phyloP scores from a whole-genome alignment of 371 early-diverging fungal genomes.

The Conidiobolus incongruus region DNA sequence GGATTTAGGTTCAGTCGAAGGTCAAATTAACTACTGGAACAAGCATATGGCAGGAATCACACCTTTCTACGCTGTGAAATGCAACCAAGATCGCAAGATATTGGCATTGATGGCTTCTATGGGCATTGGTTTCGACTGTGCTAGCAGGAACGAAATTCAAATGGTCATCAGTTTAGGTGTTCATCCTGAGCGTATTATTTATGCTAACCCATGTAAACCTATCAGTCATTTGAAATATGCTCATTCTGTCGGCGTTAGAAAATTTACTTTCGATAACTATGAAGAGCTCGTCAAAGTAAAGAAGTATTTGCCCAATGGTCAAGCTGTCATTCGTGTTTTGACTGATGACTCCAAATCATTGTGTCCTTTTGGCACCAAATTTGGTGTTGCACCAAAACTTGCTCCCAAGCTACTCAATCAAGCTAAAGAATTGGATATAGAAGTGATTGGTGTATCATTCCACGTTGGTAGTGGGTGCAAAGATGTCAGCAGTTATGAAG shows the following conservation, averaged over 20 bases:
- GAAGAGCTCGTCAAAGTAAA: constrained; percentile 91
- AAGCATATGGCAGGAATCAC: constrained; percentile 65
- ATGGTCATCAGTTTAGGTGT: constrained; percentile 56
- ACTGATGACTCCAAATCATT: constrained; percentile 84
- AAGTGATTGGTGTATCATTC: constrained; percentile 79
- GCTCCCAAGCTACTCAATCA: constrained; percentile 39
- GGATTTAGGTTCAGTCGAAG: constrained; percentile 70
- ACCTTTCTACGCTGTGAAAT: constrained; percentile 90
- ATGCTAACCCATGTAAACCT: constrained; percentile 97
- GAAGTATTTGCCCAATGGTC: constrained; percentile 53
- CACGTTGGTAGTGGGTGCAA: constrained; percentile 93
- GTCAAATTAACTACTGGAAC: constrained; percentile 71
- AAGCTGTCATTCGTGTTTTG: constrained; percentile 78
- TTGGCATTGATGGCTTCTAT: constrained; percentile 58
- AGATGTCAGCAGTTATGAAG: constrained; percentile 71
- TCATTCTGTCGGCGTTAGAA: constrained; percentile 38
- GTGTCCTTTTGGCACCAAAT: constrained; percentile 88
- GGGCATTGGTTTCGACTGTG: constrained; percentile 88
- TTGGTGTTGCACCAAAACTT: constrained; percentile 69
- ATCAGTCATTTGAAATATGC: constrained; percentile 81
- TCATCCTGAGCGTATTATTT: constrained; percentile 64
- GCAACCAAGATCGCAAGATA: constrained; percentile 80
- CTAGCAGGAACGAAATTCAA: constrained; percentile 69
- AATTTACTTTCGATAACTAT: constrained; percentile 96
- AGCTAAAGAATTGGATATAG: constrained; percentile 56